Evolutionary conservation across 2,329 filamentous ascomycete genomes (phyloP).

Genomic region (Alternaria dauci): DNA sequence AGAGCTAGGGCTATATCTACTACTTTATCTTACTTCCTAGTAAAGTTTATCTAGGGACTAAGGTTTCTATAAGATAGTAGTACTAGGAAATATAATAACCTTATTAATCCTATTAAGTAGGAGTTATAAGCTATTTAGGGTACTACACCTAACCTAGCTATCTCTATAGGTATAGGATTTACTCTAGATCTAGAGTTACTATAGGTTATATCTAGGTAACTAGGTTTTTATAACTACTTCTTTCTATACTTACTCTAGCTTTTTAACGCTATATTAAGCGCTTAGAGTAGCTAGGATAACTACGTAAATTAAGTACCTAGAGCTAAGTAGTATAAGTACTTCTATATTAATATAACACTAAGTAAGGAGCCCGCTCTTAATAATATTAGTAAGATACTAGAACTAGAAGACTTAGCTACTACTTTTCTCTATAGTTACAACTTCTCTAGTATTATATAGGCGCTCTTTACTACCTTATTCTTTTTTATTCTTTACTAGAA

Average conservation of each 20-base stretch:
- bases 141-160: slow-evolving; percentile 10
- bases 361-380: slow-evolving; percentile 12
- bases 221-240: slow-evolving; percentile 20
- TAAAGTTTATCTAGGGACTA: slow-evolving; percentile 23
- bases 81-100: slow-evolving; percentile 22
- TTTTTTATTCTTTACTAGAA: slow-evolving; percentile 21
- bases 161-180: slow-evolving; percentile 24
- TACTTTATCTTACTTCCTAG: slow-evolving; percentile 22
- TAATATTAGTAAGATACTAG: slow-evolving; percentile 16
- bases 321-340: slow-evolving; percentile 19
- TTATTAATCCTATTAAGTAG: slow-evolving; percentile 18
- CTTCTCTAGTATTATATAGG: slow-evolving; percentile 12
- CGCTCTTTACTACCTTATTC: slow-evolving; percentile 20
- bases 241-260: slow-evolving; percentile 17
- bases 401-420: slow-evolving; percentile 13
- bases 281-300: slow-evolving; percentile 17
- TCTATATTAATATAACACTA: slow-evolving; percentile 23
- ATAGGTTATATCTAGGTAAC: slow-evolving; percentile 3
- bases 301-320: slow-evolving; percentile 16
- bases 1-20: slow-evolving; percentile 25
- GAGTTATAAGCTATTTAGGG: slow-evolving; percentile 24
- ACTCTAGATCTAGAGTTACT: slow-evolving; percentile 5
- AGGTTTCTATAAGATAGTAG: slow-evolving; percentile 21
- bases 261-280: slow-evolving; percentile 22
- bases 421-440: slow-evolving; percentile 19